Evolutionary conservation across 768 basidiomycete genomes (phyloP), one percentile per base, ranked within the genome.

Genomic region (Panellus pusillus): DNA sequence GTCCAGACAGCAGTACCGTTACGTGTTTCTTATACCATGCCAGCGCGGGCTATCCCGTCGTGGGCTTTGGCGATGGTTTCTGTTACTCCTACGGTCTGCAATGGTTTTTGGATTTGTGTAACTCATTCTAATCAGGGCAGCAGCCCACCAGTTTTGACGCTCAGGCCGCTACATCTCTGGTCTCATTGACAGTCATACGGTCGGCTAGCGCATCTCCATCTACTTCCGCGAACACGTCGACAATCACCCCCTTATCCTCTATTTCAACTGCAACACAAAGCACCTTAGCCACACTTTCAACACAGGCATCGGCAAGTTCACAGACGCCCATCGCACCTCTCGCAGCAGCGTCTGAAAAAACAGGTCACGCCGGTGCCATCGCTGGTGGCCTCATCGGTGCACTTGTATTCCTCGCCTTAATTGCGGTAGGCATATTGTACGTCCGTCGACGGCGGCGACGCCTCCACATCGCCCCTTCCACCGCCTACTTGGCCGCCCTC

Each of bases 381-480:
- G 73, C 73, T 9, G 82, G 80, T 29, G 79, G 79, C 15, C 70
- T 71, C n/a, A 66, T 78, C 18, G 78, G 70, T 5, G 79, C 68
- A 9, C 41, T 80, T 4, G 55, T 75, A 2, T 64, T 68, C 8
- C 50, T 76, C 13, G 68, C 58, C 2, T 64, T 71, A 24, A 20
- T 73, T 2, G 51, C 29, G 1, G 27, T 46, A 6, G 62, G 41
- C 37, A 42, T 63, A 18, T 62, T 52, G 44, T 51, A 42, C 52
- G 2, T 43, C 39, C 6, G 15, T 14, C 20, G 52, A 42, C 59
- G 53, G 1, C 54, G 54, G 2, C 57, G 55, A 24, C 37, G 44
- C 9, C 11, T 19, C 31, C 52, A 52, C 29, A 57, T 61, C 14
- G 54, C 61, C n/a, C 55, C 56, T 4, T 60, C 58, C 24, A 50